phyloP scores from a whole-genome alignment of 2,329 filamentous ascomycete genomes.

The Botrytis paeoniae region DNA sequence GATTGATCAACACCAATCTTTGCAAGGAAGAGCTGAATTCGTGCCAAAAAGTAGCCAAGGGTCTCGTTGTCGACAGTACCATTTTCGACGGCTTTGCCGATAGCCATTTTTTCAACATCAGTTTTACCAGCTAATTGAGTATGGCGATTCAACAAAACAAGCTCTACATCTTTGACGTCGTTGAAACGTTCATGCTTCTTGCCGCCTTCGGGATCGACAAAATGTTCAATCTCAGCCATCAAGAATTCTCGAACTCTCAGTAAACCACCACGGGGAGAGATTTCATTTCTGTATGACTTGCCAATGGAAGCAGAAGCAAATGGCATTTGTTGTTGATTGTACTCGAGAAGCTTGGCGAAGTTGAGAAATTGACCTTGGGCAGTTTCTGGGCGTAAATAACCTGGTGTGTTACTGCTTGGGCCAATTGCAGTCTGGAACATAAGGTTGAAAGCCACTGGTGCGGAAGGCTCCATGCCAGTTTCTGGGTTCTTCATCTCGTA shows the following conservation, averaged over 20 bases:
- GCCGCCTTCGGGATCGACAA: slow-evolving; percentile 87
- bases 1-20: slow-evolving; percentile 82
- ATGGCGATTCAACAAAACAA: slow-evolving; percentile 79
- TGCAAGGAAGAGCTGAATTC: slow-evolving; percentile 86
- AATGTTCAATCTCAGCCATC: slow-evolving; percentile 99
- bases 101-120: slow-evolving; percentile 65
- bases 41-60: slow-evolving; percentile 92
- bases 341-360: slow-evolving; percentile 93
- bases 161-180: slow-evolving; percentile 78
- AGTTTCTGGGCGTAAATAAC: slow-evolving; percentile 89
- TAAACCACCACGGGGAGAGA: slow-evolving; percentile 87
- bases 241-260: slow-evolving; percentile 94
- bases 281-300: slow-evolving; percentile 98
- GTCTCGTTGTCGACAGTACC: slow-evolving; percentile 95
- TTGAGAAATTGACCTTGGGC: slow-evolving; percentile 97
- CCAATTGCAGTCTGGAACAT: slow-evolving; percentile 98
- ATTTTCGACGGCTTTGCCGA: slow-evolving; percentile 80
- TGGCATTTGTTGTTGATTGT: slow-evolving; percentile 92
- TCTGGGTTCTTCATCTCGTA: slow-evolving; percentile 86
- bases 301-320: slow-evolving; percentile 97
- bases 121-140: slow-evolving; percentile 88
- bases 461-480: slow-evolving; percentile 71
- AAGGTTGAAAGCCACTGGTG: slow-evolving; percentile 91
- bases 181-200: slow-evolving; percentile 91
- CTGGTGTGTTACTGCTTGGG: slow-evolving; percentile 80